These are phyloP conservation scores for Isatis lusitanica DNA, from an alignment of 441 rosid species.

Conservation along the genomic window DNA sequence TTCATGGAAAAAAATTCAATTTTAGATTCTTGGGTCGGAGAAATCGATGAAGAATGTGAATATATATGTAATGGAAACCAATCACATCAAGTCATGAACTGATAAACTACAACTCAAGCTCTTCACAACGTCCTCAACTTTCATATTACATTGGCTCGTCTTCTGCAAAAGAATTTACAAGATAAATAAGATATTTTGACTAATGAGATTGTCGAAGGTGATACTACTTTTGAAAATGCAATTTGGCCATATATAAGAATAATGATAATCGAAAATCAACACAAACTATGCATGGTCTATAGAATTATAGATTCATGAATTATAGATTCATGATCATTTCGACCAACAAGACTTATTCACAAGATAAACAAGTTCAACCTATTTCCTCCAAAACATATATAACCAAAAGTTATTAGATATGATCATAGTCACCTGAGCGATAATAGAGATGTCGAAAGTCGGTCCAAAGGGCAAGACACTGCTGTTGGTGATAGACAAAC, in stretches of 20 bases:
- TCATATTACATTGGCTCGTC: slow-evolving; percentile 46
- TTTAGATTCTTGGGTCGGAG: neutral
- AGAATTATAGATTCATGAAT: no score
- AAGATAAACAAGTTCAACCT: neutral
- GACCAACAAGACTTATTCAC: neutral
- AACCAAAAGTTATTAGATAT: neutral
- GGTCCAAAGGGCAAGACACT: slow-evolving; percentile 62
- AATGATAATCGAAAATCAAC: neutral
- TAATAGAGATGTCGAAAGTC: slow-evolving; percentile 58
- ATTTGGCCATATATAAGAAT: neutral
- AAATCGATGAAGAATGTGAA: neutral
- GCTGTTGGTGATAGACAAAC: slow-evolving; percentile 46
- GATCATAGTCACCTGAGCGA: slow-evolving; percentile 53
- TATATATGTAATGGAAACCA: neutral
- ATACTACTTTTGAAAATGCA: neutral
- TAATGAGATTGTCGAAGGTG: neutral
- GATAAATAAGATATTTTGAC: neutral
- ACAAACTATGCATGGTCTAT: neutral
- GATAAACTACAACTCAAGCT: slow-evolving; percentile 49
- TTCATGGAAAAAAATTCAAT: slow-evolving; percentile 3
- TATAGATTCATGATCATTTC: neutral
- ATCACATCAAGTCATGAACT: slow-evolving; percentile 24
- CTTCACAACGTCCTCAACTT: slow-evolving; percentile 55
- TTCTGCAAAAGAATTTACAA: slow-evolving; percentile 46
- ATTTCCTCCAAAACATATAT: neutral